phyloP scores from a whole-genome alignment of 495 filamentous ascomycete species.

The Sabuloglossum arenarium region DNA sequence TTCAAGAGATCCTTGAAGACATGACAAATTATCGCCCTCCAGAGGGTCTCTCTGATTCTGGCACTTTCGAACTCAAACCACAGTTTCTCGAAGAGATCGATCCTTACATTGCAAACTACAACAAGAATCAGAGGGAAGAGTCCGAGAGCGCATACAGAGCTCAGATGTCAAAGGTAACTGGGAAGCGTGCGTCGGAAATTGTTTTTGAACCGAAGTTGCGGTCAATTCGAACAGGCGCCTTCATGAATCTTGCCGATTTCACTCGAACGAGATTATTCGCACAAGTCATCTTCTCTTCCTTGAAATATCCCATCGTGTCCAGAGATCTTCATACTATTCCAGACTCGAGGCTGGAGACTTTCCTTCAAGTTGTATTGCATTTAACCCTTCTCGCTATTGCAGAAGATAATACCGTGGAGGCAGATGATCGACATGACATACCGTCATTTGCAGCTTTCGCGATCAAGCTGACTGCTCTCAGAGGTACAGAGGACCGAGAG shows the following conservation, averaged over 20 bases:
- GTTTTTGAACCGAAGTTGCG: constrained; percentile 83
- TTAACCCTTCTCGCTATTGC: constrained; percentile 61
- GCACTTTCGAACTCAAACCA: constrained; percentile 80
- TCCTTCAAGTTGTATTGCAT: constrained; percentile 78
- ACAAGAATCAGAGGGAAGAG: constrained; percentile 92
- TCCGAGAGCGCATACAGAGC: constrained; percentile 72
- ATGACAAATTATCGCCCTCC: constrained; percentile 78
- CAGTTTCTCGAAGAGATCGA: constrained; percentile 72
- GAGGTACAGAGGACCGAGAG: constrained; percentile 2
- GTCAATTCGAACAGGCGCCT: constrained; percentile 56
- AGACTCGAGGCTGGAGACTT: constrained; percentile 66
- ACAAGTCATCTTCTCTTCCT: constrained; percentile 73
- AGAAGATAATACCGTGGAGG: constrained; percentile 51
- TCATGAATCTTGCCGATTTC: constrained; percentile 51
- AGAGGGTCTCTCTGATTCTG: constrained; percentile 77
- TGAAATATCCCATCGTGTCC: constrained; percentile 52
- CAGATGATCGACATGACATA: constrained; percentile 25
- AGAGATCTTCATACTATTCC: constrained; percentile 51
- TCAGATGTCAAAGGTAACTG: constrained; percentile 72
- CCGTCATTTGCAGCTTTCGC: constrained; percentile 50
- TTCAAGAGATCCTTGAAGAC: constrained; percentile 60
- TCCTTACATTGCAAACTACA: constrained; percentile 87
- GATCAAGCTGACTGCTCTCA: constrained; percentile 35
- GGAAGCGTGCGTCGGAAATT: constrained; percentile 54
- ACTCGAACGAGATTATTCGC: constrained; percentile 69